Evolutionary conservation across 495 filamentous ascomycete species (phyloP), one percentile per base, ranked within the genome.

Genomic region (Talaromyces trachyspermus): DNA sequence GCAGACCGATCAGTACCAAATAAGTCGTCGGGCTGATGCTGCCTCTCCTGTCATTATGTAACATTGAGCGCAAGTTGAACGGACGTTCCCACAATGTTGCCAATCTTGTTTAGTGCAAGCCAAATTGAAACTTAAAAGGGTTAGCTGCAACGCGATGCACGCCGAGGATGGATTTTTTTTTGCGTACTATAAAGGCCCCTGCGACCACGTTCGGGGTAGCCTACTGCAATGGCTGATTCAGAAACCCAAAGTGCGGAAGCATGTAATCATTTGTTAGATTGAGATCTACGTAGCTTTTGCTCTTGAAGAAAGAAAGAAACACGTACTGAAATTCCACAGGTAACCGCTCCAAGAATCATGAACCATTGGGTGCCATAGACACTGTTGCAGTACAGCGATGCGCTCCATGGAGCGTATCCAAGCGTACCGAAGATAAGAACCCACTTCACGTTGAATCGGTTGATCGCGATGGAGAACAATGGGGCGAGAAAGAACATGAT

Each of bases 341-440:
- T 68, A 2, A 69, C 75, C 5, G 75, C 75, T 5, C 75, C 78
- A 2, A 80, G 65, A 12, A 79, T 53, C 0, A 80, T 66, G 42
- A 81, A 71, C 78, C 77, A 81, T 40, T 73, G 65, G 9, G 64
- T 70, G 4, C 76, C 76, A 54, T 72, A 78, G 0, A 74, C 69
- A 54, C 77, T 80, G 54, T 81, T 80, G 46, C 72, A 68, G 49
- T 80, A 81, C 17, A 81, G 55, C 0, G 72, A 69, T 4, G 76
- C 77, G 1, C 71, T 74, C 53, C 79, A 80, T 0, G 76, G 69
- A 0, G 76, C 71, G 36, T 78, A 81, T 3, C 76, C 76, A 4
- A 77, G 56, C 3, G 78, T 74, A 2, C 77, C 77, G 32, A 76
- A 60, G 50, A 79, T 69, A 10, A 81, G 57, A 0, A 74, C 72